These are phyloP conservation scores for Suillus spraguei DNA, from an alignment of 768 basidiomycete genomes.

Conservation along the genomic window DNA sequence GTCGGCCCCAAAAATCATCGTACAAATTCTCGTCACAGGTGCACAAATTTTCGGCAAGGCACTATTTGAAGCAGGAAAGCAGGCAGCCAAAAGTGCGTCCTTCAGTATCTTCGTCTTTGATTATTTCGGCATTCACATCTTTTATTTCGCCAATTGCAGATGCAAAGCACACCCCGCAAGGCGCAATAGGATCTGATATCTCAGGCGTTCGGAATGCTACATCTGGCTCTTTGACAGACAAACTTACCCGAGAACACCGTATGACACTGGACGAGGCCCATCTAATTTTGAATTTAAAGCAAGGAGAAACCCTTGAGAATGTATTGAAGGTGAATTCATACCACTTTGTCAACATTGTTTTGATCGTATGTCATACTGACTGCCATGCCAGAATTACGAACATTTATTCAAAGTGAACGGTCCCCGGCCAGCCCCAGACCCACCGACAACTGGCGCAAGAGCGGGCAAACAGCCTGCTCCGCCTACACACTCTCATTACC, in stretches of 20 bases:
- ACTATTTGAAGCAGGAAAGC: constrained; percentile 84
- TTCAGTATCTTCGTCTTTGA: constrained; percentile 4
- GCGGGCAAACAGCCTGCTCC: constrained; percentile 45
- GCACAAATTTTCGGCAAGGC: constrained; percentile 90
- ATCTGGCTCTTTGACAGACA: constrained; percentile 77
- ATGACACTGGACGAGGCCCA: constrained; percentile 97
- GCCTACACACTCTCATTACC: constrained; percentile 79
- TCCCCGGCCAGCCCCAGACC: constrained; percentile 58
- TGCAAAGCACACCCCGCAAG: constrained; percentile 80
- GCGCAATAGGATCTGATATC: constrained; percentile 64
- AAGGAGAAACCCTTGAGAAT: constrained; percentile 65
- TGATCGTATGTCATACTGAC: constrained; percentile 7
- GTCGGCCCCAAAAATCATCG: constrained; percentile 79
- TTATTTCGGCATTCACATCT: neutral
- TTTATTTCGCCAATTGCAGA: constrained; percentile 47
- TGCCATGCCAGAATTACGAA: constrained; percentile 77
- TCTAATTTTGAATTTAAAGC: constrained; percentile 87
- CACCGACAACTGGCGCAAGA: constrained; percentile 38
- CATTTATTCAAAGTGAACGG: constrained; percentile 91
- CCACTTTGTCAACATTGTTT: neutral
- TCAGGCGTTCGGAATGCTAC: constrained; percentile 76
- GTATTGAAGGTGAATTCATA: constrained; percentile 64
- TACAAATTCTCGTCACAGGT: constrained; percentile 80
- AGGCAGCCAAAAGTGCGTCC: constrained; percentile 88
- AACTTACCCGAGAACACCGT: constrained; percentile 78